Conservation (phyloP, 83 land plant species). For the Picea mariana region DNA sequence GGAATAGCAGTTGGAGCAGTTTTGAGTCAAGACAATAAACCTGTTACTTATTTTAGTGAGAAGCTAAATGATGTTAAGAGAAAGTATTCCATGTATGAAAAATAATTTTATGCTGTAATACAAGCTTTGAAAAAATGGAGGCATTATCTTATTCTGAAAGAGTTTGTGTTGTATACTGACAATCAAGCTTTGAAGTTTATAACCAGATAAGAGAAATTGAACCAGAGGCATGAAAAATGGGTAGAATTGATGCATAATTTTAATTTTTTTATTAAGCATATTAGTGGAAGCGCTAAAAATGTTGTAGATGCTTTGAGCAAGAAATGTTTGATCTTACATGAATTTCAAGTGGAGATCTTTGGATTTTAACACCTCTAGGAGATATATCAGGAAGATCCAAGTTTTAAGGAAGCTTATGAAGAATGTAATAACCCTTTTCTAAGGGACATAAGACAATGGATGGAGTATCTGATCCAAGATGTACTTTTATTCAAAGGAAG, state of each 20-base stretch:
- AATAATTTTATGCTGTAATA: neutral
- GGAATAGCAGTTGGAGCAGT: conserved; percentile 2
- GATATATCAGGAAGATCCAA: neutral
- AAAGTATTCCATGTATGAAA: neutral
- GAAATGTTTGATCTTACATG: neutral
- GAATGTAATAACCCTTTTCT: neutral
- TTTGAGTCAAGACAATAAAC: neutral
- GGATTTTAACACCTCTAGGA: conserved; percentile 13
- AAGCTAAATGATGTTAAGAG: neutral
- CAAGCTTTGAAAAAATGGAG: conserved; percentile 4
- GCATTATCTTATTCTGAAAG: conserved; percentile 12
- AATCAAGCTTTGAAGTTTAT: neutral
- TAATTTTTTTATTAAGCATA: conserved; percentile 18
- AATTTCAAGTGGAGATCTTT: neutral
- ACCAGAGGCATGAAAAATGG: conserved; percentile 7
- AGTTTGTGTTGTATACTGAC: neutral
- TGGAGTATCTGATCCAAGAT: neutral
- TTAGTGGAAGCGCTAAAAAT: conserved; percentile 6
- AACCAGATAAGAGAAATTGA: neutral
- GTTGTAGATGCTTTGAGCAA: conserved; percentile 24
- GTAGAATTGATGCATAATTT: conserved; percentile 8
- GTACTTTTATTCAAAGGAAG: conserved; percentile 9
- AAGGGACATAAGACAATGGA: neutral
- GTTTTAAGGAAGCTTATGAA: neutral
- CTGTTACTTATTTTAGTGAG: neutral